A percentile compares a stretch with the other conserved stretches of the same genome.
Conservation (phyloP, 1,284 basidiomycete species). For the Ganoderma sinense region DNA sequence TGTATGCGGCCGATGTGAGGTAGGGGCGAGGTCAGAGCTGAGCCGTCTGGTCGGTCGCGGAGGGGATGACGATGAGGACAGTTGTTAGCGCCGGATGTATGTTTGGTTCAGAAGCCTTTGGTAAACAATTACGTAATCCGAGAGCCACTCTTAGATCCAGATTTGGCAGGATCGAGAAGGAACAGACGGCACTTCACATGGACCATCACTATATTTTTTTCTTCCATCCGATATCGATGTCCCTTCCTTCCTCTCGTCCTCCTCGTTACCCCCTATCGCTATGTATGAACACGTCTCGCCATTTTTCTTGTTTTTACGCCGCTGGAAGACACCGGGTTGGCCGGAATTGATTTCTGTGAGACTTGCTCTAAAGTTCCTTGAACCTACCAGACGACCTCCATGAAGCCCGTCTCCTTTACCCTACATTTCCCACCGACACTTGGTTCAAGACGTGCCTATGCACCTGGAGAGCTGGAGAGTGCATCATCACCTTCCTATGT, state of each 20-base stretch:
- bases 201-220: slow-evolving; percentile 25
- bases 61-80: neutral
- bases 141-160: slow-evolving; percentile 8
- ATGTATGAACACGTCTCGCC: neutral
- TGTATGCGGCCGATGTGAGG: neutral
- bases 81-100: slow-evolving; percentile 3
- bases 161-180: slow-evolving; percentile 26
- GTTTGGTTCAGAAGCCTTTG: slow-evolving; percentile 12
- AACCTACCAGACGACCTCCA: neutral
- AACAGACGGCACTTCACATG: slow-evolving; percentile 22
- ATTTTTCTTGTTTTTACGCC: neutral
- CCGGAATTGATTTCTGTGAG: neutral
- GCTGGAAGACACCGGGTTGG: neutral
- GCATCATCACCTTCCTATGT: neutral
- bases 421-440: neutral
- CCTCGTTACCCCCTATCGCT: neutral
- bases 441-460: neutral
- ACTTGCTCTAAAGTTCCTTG: neutral
- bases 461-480: neutral
- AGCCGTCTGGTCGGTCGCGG: neutral
- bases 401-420: neutral
- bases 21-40: neutral
- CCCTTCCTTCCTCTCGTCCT: slow-evolving; percentile 6
- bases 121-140: slow-evolving; percentile 4
- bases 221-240: slow-evolving; percentile 26